Percentiles rank a stretch among this genome's conserved stretches.
Conservation (phyloP, 2,329 filamentous ascomycete genomes). For the Diaporthe nobilis region DNA sequence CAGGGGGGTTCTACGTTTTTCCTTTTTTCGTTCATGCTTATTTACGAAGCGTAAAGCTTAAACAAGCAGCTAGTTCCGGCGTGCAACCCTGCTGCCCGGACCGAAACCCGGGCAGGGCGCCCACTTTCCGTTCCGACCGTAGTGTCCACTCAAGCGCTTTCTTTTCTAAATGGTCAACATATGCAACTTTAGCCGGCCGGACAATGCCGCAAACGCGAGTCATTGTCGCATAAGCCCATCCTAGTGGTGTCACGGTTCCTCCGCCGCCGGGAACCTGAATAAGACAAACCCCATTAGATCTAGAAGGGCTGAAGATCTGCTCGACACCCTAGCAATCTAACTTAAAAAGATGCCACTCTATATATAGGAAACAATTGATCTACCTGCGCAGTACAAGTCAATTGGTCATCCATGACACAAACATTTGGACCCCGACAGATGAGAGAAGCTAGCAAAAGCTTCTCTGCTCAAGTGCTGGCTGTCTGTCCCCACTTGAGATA, state of each 20-base stretch:
- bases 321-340: no score
- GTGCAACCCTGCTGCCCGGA: neutral
- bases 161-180: neutral
- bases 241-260: neutral
- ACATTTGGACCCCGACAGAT: no score
- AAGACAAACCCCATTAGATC: neutral
- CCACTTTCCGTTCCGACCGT: conserved; percentile 5
- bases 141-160: neutral
- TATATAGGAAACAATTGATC: neutral
- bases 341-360: neutral
- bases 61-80: neutral
- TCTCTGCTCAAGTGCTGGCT: no score
- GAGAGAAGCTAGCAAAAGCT: no score
- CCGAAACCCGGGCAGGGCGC: neutral
- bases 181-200: neutral
- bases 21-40: neutral
- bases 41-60: neutral
- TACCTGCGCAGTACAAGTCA: neutral
- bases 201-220: neutral
- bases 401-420: neutral
- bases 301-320: no score
- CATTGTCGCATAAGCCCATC: neutral
- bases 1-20: neutral
- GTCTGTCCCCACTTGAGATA: no score
- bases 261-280: neutral